Percentiles rank a stretch among this genome's conserved stretches.
phyloP scores from a whole-genome alignment of 805 yeast genomes.

The Kurtzmaniella cleridarum region DNA sequence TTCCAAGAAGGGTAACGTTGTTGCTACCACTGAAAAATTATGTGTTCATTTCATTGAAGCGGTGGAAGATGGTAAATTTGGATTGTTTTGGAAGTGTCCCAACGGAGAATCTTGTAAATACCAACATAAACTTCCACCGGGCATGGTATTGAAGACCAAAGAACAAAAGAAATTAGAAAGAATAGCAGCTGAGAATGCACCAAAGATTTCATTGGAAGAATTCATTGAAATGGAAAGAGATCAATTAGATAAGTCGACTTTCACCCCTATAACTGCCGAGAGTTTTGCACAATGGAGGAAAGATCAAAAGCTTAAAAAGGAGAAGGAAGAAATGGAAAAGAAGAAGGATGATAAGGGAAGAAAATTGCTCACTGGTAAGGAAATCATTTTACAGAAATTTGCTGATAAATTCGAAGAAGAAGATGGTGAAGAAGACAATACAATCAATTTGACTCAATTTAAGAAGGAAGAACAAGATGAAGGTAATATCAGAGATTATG shows the following conservation, averaged over 20 bases:
- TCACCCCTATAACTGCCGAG: slow-evolving; percentile 84
- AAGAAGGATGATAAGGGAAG: slow-evolving; percentile 28
- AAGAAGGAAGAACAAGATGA: slow-evolving; percentile 45
- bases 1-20: slow-evolving; percentile 92
- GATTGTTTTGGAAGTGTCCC: slow-evolving; percentile 99
- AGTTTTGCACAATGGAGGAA: slow-evolving; percentile 80
- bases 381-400: slow-evolving; percentile 57
- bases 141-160: slow-evolving; percentile 93
- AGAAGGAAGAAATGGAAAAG: slow-evolving; percentile 29
- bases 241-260: slow-evolving; percentile 62
- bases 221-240: slow-evolving; percentile 91
- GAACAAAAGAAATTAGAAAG: slow-evolving; percentile 90
- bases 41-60: slow-evolving; percentile 95
- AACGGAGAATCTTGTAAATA: slow-evolving; percentile 89
- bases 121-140: slow-evolving; percentile 93
- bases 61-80: slow-evolving; percentile 94
- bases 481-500: slow-evolving; percentile 59
- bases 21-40: slow-evolving; percentile 89
- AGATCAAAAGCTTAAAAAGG: slow-evolving; percentile 56
- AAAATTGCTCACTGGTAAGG: slow-evolving; percentile 60
- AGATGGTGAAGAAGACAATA: slow-evolving; percentile 43
- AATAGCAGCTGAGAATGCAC: slow-evolving; percentile 76
- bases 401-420: slow-evolving; percentile 51
- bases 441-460: slow-evolving; percentile 54
- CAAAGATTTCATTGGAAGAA: slow-evolving; percentile 91